Evolutionary conservation across 2,329 filamentous ascomycete genomes (phyloP), one percentile per base, ranked within the genome.

Genomic region (Aspergillus sojae): DNA sequence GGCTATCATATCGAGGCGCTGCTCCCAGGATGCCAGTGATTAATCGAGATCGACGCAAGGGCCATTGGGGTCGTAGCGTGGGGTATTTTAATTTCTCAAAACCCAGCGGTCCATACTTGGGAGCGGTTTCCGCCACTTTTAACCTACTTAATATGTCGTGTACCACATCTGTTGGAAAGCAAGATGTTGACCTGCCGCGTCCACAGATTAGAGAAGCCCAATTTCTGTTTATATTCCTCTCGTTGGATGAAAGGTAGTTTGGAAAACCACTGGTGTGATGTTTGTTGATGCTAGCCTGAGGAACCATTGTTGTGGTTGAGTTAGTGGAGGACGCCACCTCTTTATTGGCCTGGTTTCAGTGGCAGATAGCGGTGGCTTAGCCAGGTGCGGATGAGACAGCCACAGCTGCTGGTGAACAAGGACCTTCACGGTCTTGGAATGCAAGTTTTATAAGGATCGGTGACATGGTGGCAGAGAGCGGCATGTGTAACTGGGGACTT

Each of bases 281-380:
- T 28, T 28, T 28, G 26, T 30, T 28, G 26, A 50, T 19, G 14
- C 23, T 4, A 26, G 46, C 14, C 23, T 52, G 48, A 52, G 21
- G 12, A 34, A n/a, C 6, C 3, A 19, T 32, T 32, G 26, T 10
- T 32, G 28, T 52, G 48, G 28, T 30, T 52, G 19, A 10, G 28
- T 32, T 32, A 16, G 34, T 32, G 16, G 48, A n/a, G 16, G 45
- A 11, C 4, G 48, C 19, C 48, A 32, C 48, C 10, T n/a, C 19
- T 32, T n/a, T 21, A 52, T 52, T 52, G 48, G 48, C 28, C 30
- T 52, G 48, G 48, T 52, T 52, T 52, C 48, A 52, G 48, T 32
- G 48, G 19, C 28, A 30, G 11, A 34, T 34, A 5, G 10, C 28
- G 28, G 48, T 52, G 48, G 48, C 48, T 34, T 52, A 50, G 9